Percentiles rank a stretch among this genome's conserved stretches.
Evolutionary conservation across 768 basidiomycete genomes (phyloP).

Genomic region (Agrocybe pediades): DNA sequence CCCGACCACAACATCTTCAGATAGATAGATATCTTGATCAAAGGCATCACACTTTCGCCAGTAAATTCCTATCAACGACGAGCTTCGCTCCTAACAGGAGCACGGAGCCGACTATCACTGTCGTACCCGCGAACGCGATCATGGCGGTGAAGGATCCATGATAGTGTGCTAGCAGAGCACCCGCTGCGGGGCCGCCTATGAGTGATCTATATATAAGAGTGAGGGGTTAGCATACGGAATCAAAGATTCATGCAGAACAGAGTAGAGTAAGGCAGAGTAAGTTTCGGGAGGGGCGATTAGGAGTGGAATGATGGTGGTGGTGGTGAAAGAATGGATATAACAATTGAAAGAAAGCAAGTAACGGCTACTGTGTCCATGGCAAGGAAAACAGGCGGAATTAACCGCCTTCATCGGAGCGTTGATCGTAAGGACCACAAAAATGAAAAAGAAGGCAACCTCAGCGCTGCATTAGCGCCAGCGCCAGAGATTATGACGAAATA

Average conservation of each 20-base stretch:
- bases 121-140: slow-evolving; percentile 61
- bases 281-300: too few relatives aligned
- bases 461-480: not conserved
- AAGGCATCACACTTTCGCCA: slow-evolving; percentile 44
- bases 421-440: not conserved
- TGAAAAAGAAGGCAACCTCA: too few relatives aligned
- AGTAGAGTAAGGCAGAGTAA: too few relatives aligned
- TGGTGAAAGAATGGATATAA: not conserved
- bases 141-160: slow-evolving; percentile 51
- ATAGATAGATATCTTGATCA: not conserved
- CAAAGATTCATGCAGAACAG: slow-evolving; percentile 2
- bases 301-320: slow-evolving; percentile 2
- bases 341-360: not conserved
- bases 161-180: slow-evolving; percentile 48
- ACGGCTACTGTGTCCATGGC: too few relatives aligned
- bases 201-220: slow-evolving; percentile 45
- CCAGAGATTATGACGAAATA: slow-evolving; percentile 4
- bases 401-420: not conserved
- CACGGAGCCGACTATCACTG: slow-evolving; percentile 59
- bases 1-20: too few relatives aligned
- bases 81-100: slow-evolving; percentile 55
- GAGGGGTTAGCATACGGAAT: not conserved
- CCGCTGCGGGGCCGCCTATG: slow-evolving; percentile 65
- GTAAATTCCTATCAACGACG: slow-evolving; percentile 40
- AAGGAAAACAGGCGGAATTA: too few relatives aligned